phyloP scores from a whole-genome alignment of 345 rosid genomes.

The Mangifera indica region DNA sequence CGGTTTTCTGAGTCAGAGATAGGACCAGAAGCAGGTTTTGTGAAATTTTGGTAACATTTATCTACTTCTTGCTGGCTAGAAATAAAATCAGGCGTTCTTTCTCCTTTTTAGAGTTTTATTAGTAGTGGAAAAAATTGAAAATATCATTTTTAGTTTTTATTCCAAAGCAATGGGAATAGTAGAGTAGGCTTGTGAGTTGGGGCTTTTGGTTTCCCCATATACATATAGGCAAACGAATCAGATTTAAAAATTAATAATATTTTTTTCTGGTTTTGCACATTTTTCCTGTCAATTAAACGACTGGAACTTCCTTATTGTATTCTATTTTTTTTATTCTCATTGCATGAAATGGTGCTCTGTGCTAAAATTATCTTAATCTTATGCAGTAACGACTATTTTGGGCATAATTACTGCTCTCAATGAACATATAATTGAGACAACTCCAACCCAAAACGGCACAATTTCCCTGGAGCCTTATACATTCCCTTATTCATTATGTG shows the following conservation, averaged over 20 bases:
- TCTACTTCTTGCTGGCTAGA: constrained; percentile 42
- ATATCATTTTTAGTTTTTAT: background rate
- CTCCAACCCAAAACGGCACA: constrained; percentile 41
- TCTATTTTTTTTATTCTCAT: background rate
- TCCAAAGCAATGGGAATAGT: background rate
- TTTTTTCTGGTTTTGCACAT: background rate
- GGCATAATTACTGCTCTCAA: constrained; percentile 84
- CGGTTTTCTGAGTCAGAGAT: constrained; percentile 88
- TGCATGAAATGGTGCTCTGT: constrained; percentile 11
- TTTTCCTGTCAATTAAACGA: background rate
- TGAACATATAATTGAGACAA: constrained; percentile 74
- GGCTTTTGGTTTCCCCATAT: background rate
- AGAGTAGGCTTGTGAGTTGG: background rate
- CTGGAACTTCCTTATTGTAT: background rate
- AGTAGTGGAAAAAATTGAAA: background rate
- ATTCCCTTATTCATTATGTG: constrained; percentile 70
- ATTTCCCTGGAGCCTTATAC: constrained; percentile 40
- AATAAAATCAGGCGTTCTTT: constrained; percentile 10
- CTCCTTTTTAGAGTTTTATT: constrained; percentile 1
- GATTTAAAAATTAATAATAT: background rate
- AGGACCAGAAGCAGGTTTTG: constrained; percentile 99
- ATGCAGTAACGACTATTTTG: constrained; percentile 79
- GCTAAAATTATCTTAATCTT: constrained; percentile 27
- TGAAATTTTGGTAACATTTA: constrained; percentile 84
- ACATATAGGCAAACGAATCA: background rate